Evolutionary conservation across 306 rosid genomes (phyloP), one percentile per base, ranked within the genome.

Genomic region (Rubus parviflorus): DNA sequence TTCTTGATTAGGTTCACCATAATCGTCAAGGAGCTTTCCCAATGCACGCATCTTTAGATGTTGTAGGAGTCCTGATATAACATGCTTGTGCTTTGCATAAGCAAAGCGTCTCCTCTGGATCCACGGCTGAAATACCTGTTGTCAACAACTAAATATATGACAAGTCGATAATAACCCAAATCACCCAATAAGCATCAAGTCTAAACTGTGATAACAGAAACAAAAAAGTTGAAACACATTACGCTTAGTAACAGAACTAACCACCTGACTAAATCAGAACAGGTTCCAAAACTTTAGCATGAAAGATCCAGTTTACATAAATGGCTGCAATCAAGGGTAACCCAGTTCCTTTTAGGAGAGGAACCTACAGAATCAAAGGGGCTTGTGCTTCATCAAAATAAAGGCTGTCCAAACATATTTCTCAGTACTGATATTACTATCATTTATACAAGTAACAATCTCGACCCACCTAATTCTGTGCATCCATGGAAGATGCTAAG

Each of bases 91-190:
- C 73, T 78, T 91, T 25, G 83, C 90, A 77, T 84, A 92, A 13
- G 56, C 81, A 68, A 96, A 40, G 73, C 87, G 89, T 75, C 99
- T 85, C 70, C 51, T 91, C 80, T 92, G 98, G 79, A 89, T 88
- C 94, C 96, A 91, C 40, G 98, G 99, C 82, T 96, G 98, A 83
- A 92, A 84, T 68, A 96, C 87, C 99, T 96, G 89, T 82, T 87
- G 84, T 7, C 64, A 65, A 15, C 20, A 72, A 47, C 25, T 56
- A 45, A 57, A 67, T 61, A 66, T 25, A 57, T 20, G 51, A 9
- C 16, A 80, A 41, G 52, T 49, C 22, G 9, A 67, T 9, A 8
- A 41, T 46, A 19, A 40, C 11, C 53, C 61, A 71, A 8, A 41
- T 46, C 13, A 40, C 11, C 53, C 61, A 71, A 41, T 73, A 58